Base-by-base conservation (phyloP, 345 rosid genomes). In the Firmiana major region DNA sequence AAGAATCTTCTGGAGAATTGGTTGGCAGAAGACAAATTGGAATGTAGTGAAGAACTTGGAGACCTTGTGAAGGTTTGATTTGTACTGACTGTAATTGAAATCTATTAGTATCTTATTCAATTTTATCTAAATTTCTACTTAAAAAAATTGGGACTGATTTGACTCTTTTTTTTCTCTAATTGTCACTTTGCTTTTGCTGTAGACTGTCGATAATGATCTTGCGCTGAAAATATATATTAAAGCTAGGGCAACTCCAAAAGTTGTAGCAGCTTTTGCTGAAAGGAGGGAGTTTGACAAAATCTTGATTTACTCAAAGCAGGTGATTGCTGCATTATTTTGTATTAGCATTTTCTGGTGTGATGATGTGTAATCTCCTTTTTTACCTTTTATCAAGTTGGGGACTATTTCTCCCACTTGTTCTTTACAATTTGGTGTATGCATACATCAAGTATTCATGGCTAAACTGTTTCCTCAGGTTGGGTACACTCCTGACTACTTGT, bases 151-250 rank as follows among this genome's bases (percentile, higher is more conserved):
- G 36, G 40, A 46, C 11, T 80, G 21, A 63, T 59, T 13, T 48
- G 28, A 71, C 2, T 45, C 43, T 28, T 73, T 65, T n/a, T 73
- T 69, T n/a, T 28, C 69, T 62, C 17, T 78, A 45, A 78, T 71
- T 16, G 55, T 80, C 71, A 19, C 28, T 26, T 36, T 87, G 70
- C 69, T 82, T 82, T 28, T 72, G 40, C 79, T 84, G 70, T 81
- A 97, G 99, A 97, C 99, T 45, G 98, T 97, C 81, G 99, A 97
- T 87, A 97, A 94, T 84, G 98, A 94, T 80, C 99, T 97, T 78
- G 98, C 99, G 0, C 79, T 97, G 80, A 91, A 94, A 81, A 94
- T 97, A 85, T 97, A 91, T 81, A 92, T 94, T 75, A 97, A 94
- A 88, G 99, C 99, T 43, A 86, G 94, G 81, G 97, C 97, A 26